Conservation (phyloP, 768 basidiomycete genomes). For the Rossbeevera mucosa region DNA sequence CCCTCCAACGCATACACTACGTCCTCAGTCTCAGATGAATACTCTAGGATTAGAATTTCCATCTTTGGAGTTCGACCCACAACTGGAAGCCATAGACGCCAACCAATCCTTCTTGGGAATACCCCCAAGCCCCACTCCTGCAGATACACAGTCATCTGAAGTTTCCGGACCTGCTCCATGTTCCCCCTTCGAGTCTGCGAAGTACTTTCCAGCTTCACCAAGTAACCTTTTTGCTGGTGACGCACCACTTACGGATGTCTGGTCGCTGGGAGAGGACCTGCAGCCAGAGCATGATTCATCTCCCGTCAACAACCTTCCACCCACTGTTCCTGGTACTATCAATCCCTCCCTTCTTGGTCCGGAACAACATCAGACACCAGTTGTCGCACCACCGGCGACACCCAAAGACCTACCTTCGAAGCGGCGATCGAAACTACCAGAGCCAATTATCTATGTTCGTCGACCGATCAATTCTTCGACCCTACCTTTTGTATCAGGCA, state of each 20-base stretch:
- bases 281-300: neutral
- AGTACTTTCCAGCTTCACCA: conserved; percentile 3
- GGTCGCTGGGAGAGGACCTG: conserved; percentile 5
- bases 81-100: conserved; percentile 3
- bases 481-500: conserved; percentile 18
- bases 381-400: neutral
- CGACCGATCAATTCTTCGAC: conserved; percentile 22
- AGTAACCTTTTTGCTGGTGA: conserved; percentile 3
- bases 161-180: neutral
- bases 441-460: conserved; percentile 30
- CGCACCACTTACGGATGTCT: neutral
- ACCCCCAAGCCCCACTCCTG: conserved; percentile 22
- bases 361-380: conserved; percentile 1
- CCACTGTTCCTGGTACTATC: conserved; percentile 18
- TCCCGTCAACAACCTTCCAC: neutral
- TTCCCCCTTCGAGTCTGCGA: neutral
- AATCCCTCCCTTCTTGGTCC: conserved; percentile 28
- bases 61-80: conserved; percentile 5
- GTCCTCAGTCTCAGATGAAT: conserved; percentile 1
- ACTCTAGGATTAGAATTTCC: conserved; percentile 5
- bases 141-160: neutral
- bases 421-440: conserved; percentile 14
- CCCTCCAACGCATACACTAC: conserved; percentile 5
- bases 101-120: conserved; percentile 25
- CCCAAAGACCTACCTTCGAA: conserved; percentile 1